Evolutionary conservation across 257 asterid species (phyloP).

Genomic region (Solanum bulbocastanum): DNA sequence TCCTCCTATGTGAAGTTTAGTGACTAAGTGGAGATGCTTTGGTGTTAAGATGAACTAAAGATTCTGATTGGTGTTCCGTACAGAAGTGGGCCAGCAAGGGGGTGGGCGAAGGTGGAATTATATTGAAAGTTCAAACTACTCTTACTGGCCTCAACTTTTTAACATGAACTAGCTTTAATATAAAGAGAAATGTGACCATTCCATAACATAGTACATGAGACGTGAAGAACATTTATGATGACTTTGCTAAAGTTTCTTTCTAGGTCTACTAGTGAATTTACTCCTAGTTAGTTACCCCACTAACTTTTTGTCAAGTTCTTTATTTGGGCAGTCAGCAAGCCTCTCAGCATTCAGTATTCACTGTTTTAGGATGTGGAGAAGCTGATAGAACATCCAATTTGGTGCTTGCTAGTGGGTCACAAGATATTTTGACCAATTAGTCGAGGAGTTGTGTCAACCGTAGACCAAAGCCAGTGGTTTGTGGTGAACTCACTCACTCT

Average conservation of each 20-base stretch:
- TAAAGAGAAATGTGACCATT: constrained; percentile 6
- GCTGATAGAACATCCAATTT: not conserved
- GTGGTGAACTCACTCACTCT: not conserved
- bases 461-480: not conserved
- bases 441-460: not conserved
- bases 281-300: not conserved
- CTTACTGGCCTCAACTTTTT: constrained; percentile 9
- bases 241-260: constrained; percentile 1
- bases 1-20: constrained; percentile 24
- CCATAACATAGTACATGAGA: not conserved
- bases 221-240: constrained; percentile 12
- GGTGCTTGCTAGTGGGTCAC: not conserved
- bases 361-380: not conserved
- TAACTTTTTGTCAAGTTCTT: not conserved
- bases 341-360: not conserved
- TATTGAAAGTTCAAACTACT: not conserved
- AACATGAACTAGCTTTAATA: constrained; percentile 22
- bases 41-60: constrained; percentile 23
- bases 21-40: constrained; percentile 26
- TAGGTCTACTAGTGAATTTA: not conserved
- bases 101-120: not conserved
- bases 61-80: constrained; percentile 21
- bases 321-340: not conserved
- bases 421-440: not conserved
- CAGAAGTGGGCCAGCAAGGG: not conserved